phyloP scores from a whole-genome alignment of 1,284 basidiomycete genomes.

The Fomitopsis pinicola region DNA sequence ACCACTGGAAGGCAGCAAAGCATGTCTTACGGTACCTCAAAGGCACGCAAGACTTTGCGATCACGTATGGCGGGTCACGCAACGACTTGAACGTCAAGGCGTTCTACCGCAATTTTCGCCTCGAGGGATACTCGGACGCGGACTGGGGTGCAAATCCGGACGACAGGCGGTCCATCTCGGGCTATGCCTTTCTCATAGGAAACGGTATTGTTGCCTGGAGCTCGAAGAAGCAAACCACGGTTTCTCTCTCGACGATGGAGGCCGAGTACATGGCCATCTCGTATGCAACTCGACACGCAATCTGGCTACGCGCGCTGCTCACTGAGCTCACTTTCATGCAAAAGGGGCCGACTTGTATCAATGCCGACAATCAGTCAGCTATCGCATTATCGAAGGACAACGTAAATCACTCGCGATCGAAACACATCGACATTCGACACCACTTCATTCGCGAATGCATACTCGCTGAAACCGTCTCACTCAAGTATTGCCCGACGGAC shows the following conservation, averaged over 20 bases:
- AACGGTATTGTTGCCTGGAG: slow-evolving; percentile 10
- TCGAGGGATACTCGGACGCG: slow-evolving; percentile 12
- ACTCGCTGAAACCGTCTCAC: slow-evolving; percentile 8
- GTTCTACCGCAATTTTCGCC: slow-evolving; percentile 1
- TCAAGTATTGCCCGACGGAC: slow-evolving; percentile 13
- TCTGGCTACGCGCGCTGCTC: slow-evolving; percentile 24
- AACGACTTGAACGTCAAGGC: background rate
- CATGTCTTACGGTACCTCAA: slow-evolving; percentile 37
- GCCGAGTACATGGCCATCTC: slow-evolving; percentile 14
- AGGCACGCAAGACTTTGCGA: slow-evolving; percentile 26
- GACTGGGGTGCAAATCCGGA: slow-evolving; percentile 23
- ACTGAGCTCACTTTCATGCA: slow-evolving; percentile 8
- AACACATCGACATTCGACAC: slow-evolving; percentile 32
- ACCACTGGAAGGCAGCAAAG: slow-evolving; percentile 26
- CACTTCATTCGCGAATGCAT: slow-evolving; percentile 30
- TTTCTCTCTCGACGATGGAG: slow-evolving; percentile 13
- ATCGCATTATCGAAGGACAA: slow-evolving; percentile 27
- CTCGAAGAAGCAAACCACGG: slow-evolving; percentile 12
- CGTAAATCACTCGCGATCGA: slow-evolving; percentile 20
- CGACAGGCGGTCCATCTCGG: slow-evolving; percentile 8
- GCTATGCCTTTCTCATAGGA: slow-evolving; percentile 8
- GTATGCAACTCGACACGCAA: slow-evolving; percentile 13
- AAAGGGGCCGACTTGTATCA: slow-evolving; percentile 14
- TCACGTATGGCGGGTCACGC: slow-evolving; percentile 23
- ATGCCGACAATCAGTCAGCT: slow-evolving; percentile 28